Base-by-base conservation (phyloP, 805 yeast species). In the Yarrowia sp. region DNA sequence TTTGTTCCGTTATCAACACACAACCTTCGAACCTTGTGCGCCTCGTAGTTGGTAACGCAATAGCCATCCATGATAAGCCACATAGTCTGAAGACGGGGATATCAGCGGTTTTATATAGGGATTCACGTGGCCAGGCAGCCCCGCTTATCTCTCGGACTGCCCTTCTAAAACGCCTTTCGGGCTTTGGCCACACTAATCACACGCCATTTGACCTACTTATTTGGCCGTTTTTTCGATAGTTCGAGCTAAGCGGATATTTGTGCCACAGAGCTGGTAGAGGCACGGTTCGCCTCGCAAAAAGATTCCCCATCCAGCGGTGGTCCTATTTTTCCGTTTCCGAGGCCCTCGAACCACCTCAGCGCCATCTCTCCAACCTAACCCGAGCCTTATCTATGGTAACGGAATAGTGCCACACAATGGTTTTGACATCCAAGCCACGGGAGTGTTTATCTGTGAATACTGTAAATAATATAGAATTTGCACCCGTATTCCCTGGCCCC, bases 1-100 rank as follows among this genome's bases (percentile, higher is more conserved):
- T 44, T 44, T 44, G 51, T 44, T 7, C 5, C 51, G 51, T 44
- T 44, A 44, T 44, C 51, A 44, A 27, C 51, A 44, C 51, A 18
- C 51, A 44, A 44, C 51, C 51, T 44, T 44, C 29, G 51, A 44
- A 44, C 51, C 51, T 44, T 44, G 51, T 44, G 51, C 9, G 51
- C 51, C 51, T 44, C 51, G 51, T 44, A 44, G 35, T 44, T 29
- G 24, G 51, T 29, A 44, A 44, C 51, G 51, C 51, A 44, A 44
- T 44, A 35, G 13, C 51, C 51, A 44, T 44, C 35, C 51, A 13
- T 44, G 51, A 44, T 44, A 44, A 44, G 51, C 51, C 51, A 44
- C 51, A 44, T 27, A 35, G 25, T 18, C 2, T n/a, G 32, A 18
- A 22, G n/a, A 14, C 5, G 13, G 8, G 24, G 8, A 32, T 12